These are phyloP conservation scores for Leccinum obscurum DNA, from an alignment of 768 basidiomycete species.

Conservation along the genomic window DNA sequence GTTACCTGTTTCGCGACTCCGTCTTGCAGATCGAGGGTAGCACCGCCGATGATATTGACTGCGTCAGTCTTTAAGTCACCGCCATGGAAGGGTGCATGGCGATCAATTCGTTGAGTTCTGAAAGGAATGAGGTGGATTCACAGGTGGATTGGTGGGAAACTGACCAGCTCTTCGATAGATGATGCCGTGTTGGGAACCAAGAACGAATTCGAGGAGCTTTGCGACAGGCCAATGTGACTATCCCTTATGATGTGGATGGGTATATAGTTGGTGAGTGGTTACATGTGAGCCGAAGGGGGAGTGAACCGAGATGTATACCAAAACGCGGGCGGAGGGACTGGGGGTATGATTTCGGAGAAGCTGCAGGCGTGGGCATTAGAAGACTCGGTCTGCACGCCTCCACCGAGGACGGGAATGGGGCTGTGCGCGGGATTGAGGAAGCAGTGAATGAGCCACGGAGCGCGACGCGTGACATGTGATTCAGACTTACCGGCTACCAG, in stretches of 20 bases:
- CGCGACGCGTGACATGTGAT: too few relatives aligned
- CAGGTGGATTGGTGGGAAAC: not conserved
- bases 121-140: not conserved
- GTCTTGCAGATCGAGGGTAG: slow-evolving; percentile 85
- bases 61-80: slow-evolving; percentile 88
- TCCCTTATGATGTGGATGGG: slow-evolving; percentile 44
- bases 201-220: slow-evolving; percentile 66
- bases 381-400: slow-evolving; percentile 54
- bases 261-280: not conserved
- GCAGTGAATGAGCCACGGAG: too few relatives aligned
- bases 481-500: too few relatives aligned
- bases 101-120: slow-evolving; percentile 86
- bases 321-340: slow-evolving; percentile 77
- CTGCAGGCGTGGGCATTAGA: slow-evolving; percentile 37
- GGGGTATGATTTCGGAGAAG: slow-evolving; percentile 87
- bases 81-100: slow-evolving; percentile 56
- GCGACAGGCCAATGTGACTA: slow-evolving; percentile 84
- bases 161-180: slow-evolving; percentile 77
- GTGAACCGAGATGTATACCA: slow-evolving; percentile 44
- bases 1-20: slow-evolving; percentile 71
- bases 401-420: slow-evolving; percentile 60
- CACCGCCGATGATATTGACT: slow-evolving; percentile 79
- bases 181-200: slow-evolving; percentile 54
- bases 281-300: not conserved
- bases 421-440: too few relatives aligned